phyloP scores from a whole-genome alignment of 1,284 basidiomycete species.

The Porodaedalea pini region DNA sequence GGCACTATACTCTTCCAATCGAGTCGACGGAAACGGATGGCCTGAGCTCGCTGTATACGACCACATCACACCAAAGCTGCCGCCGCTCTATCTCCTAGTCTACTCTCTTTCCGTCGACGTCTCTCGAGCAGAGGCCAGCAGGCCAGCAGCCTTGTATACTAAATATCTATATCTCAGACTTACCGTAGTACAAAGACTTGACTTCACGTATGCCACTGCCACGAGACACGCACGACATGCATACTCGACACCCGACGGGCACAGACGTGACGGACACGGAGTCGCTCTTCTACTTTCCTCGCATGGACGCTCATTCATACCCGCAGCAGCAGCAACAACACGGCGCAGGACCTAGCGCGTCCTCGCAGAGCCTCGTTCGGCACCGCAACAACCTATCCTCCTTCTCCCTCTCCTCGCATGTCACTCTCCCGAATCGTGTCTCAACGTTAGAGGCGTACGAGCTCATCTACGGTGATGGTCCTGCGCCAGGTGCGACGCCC shows the following conservation, averaged over 20 bases:
- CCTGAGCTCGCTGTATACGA: not conserved
- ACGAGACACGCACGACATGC: not conserved
- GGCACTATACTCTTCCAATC: not conserved
- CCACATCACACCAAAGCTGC: not conserved
- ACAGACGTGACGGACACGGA: not conserved
- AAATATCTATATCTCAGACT: no score
- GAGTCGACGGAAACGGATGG: not conserved
- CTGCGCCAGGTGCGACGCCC: constrained; percentile 31
- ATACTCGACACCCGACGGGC: not conserved
- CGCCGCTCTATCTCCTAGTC: not conserved
- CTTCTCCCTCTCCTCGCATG: constrained; percentile 14
- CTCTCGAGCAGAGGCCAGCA: not conserved
- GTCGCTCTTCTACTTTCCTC: constrained; percentile 11
- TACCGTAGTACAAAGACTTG: not conserved
- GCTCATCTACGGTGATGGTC: constrained; percentile 55
- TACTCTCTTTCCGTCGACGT: constrained; percentile 2
- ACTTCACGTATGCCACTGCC: not conserved
- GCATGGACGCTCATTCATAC: constrained; percentile 8
- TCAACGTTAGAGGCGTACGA: constrained; percentile 65
- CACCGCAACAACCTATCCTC: constrained; percentile 16
- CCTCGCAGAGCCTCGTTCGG: constrained; percentile 4
- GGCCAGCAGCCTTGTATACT: not conserved
- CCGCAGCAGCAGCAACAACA: not conserved
- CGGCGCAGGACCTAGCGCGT: not conserved
- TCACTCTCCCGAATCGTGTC: constrained; percentile 25